Base-by-base conservation (phyloP, 2,329 filamentous ascomycete genomes). In the Biscogniauxia marginata region DNA sequence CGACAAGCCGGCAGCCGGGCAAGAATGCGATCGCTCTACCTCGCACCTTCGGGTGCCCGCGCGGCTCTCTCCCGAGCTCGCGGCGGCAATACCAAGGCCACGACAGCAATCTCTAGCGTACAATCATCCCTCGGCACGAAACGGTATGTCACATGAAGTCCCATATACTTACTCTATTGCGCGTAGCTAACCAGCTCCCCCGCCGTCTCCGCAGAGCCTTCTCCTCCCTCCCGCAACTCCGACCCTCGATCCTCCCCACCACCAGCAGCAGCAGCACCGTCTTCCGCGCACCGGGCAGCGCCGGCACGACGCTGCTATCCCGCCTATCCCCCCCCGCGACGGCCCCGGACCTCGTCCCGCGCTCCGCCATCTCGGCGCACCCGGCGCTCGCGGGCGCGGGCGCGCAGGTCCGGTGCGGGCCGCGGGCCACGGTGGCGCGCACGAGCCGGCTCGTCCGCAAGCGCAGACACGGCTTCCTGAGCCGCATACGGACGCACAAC, bases 401-500 rank as follows among this genome's bases (percentile, higher is more conserved):
- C 46, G 68, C 66, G 57, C 82, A 84, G 72, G 73, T 85, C 61
- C 80, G 83, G 54, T 85, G 79, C 73, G 83, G 81, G 1, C 83
- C 83, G 49, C 78, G 83, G 57, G 78, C 83, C 66, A 85, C 81
- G 25, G 80, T 85, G 80, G 78, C 80, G 54, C 72, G 76, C 50
- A 72, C 78, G 54, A 83, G 79, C 53, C 76, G 83, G 34, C 73
- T 85, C 53, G 70, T 85, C 13, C 81, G 84, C 71, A 86, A 85
- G 76, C 76, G 83, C 21, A 77, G 83, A 62, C 79, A 81, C 61
- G 84, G 84, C 1, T 86, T 84, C 64, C 69, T 86, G 49, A 77
- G 74, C 62, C 74, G 83, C 39, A 70, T 78, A 62, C 73, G 77
- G 62, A 78, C 77, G 47, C 77, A 75, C 66, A 79, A 75, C 8